Evolutionary conservation across 2,329 filamentous ascomycete species (phyloP).

Genomic region (Fusarium sp.): DNA sequence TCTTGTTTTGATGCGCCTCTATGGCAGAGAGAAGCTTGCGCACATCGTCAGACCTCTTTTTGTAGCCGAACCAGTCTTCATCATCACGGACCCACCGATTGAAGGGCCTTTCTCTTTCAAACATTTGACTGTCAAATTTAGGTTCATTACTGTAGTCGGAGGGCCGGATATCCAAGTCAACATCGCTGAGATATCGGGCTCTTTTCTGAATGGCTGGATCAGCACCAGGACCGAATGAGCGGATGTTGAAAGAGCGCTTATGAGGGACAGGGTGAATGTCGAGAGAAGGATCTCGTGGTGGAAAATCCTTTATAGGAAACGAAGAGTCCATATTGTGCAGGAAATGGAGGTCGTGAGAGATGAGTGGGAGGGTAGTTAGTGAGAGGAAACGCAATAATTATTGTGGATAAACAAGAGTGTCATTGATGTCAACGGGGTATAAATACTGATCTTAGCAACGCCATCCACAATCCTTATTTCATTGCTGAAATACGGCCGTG

Average conservation of each 20-base stretch:
- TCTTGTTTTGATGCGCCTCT: constrained; percentile 1
- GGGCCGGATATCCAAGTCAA: constrained; percentile 9
- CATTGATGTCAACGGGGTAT: not conserved
- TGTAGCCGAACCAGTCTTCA: constrained; percentile 14
- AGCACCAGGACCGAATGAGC: constrained; percentile 19
- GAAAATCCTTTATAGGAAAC: not conserved
- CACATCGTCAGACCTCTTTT: constrained; percentile 5
- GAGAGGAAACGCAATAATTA: not conserved
- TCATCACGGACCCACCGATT: constrained; percentile 5
- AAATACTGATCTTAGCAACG: not conserved
- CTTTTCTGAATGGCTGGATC: constrained; percentile 1
- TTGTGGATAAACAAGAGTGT: not conserved
- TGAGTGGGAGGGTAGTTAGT: not conserved
- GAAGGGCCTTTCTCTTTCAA: constrained; percentile 9
- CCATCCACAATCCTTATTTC: not conserved
- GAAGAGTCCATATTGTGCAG: not conserved
- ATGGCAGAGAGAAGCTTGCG: constrained; percentile 18
- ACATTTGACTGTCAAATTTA: constrained; percentile 10
- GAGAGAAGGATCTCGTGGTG: constrained; percentile 11
- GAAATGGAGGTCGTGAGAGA: not conserved
- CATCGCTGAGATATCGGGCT: constrained; percentile 4
- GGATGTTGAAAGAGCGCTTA: constrained; percentile 5
- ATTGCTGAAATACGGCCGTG: not conserved
- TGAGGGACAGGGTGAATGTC: not conserved
- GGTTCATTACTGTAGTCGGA: constrained; percentile 12